Base-by-base conservation (phyloP, 129 eudicot species). In the Flaveria ramosissima region DNA sequence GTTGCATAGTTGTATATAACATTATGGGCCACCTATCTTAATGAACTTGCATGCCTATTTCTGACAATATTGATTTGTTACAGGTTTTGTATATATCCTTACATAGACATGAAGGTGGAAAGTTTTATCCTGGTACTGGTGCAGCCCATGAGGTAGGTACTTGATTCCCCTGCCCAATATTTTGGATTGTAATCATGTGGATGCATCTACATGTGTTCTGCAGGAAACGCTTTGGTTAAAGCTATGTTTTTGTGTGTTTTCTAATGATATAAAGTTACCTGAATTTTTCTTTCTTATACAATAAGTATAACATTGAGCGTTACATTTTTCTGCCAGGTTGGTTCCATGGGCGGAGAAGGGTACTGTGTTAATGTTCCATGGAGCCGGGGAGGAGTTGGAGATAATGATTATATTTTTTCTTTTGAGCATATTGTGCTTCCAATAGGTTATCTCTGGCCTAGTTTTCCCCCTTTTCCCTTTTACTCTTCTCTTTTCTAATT, bases 361-460 rank as follows among this genome's bases (percentile, higher is more conserved):
- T 94, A 77, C 74, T 94, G 99, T 82, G 99, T 94, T 63, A 94
- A 94, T 83, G 81, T 94, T 76, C 99, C 99, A 12, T 94, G 99
- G 99, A 87, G 96, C 75, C 85, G 93, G 46, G 99, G 96, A 32
- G 97, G 97, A 75, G 96, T 94, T 52, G 96, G 99, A 2, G 97
- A 94, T 78, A 91, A 91, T 81, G 99, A 94, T 79, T 94, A 94
- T 76, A 45, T 89, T 45, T 94, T 89, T 89, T 97, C 99, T 72
- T 91, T 94, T 83, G 86, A 94, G 78, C 85, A 89, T 74, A 79
- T 89, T 71, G 97, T 94, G 63, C 90, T 91, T 52, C 99, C 99
- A 47, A 91, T 94, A 86, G 99, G 99, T 89, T 70, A 72, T 83
- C n/a, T 51, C 13, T 12, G 79, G 21, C 47, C n/a, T 27, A 48